Evolutionary conservation across 192 early-diverging fungal genomes (phyloP).

Genomic region (Coemansia sp.): DNA sequence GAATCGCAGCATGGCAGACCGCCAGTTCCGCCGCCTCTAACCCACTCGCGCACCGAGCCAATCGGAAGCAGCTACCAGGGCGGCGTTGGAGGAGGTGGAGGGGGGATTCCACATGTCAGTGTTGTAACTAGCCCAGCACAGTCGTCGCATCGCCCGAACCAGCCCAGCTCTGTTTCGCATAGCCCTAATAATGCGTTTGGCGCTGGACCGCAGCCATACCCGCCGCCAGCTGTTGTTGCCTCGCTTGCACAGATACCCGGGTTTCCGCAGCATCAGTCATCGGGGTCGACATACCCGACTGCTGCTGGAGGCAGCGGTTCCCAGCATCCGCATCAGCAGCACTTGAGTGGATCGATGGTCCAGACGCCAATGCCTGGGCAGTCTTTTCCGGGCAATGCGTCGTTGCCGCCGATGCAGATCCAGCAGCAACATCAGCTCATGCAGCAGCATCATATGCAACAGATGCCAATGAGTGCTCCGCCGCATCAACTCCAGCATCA

Average conservation of each 20-base stretch:
- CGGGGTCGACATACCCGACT: slow-evolving; percentile 9
- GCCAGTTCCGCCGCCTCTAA: not conserved
- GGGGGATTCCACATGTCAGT: not conserved
- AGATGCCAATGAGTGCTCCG: slow-evolving; percentile 17
- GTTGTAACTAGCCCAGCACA: not conserved
- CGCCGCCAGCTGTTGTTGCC: slow-evolving; percentile 10
- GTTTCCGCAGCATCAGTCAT: slow-evolving; percentile 19
- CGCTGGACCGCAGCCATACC: slow-evolving; percentile 30
- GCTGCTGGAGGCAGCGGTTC: not conserved
- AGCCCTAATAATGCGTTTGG: not conserved
- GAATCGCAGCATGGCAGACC: not conserved
- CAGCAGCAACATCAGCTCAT: slow-evolving; percentile 13
- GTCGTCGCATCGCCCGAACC: not conserved
- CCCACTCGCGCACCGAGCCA: not conserved
- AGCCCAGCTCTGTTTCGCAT: not conserved
- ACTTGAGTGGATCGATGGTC: slow-evolving; percentile 8
- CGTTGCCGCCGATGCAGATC: slow-evolving; percentile 14
- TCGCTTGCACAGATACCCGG: slow-evolving; percentile 4
- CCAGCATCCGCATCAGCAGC: not conserved
- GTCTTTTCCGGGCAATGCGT: slow-evolving; percentile 15
- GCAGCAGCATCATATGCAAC: slow-evolving; percentile 4
- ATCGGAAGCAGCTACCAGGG: not conserved
- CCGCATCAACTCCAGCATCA: slow-evolving; percentile 10
- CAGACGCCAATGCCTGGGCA: slow-evolving; percentile 46
- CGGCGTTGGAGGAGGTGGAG: not conserved